phyloP scores from a whole-genome alignment of 2,329 filamentous ascomycete genomes.

The Paracorniculantispora psalliotae region DNA sequence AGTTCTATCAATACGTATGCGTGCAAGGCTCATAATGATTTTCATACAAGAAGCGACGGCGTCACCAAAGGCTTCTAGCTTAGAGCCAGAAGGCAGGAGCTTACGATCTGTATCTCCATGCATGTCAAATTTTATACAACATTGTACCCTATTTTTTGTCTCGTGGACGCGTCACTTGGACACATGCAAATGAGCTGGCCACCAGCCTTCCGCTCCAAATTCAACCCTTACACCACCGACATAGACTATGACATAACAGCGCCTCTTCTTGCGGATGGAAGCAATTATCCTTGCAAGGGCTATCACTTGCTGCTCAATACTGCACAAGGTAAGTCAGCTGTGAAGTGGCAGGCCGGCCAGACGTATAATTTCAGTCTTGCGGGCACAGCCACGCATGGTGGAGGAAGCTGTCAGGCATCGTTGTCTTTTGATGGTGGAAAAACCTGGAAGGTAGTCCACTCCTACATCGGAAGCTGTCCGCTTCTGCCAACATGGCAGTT shows the following conservation, averaged over 20 bases:
- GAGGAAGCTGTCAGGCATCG: constrained; percentile 72
- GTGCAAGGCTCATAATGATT: too few species aligned
- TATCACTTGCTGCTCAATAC: constrained; percentile 46
- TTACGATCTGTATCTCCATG: too few species aligned
- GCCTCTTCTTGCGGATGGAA: constrained; percentile 56
- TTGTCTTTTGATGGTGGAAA: constrained; percentile 67
- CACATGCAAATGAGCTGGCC: constrained; percentile 55
- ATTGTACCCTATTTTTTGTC: too few species aligned
- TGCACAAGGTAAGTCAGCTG: constrained; percentile 48
- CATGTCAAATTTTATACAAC: too few species aligned
- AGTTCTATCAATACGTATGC: too few species aligned
- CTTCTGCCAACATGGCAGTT: constrained; percentile 54
- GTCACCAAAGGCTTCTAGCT: too few species aligned
- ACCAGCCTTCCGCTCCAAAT: constrained; percentile 50
- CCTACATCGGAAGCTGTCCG: constrained; percentile 52
- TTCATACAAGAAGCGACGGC: too few species aligned
- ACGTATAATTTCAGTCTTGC: constrained; percentile 58
- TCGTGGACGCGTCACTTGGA: too few species aligned
- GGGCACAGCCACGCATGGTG: constrained; percentile 59
- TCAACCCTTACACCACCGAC: constrained; percentile 41
- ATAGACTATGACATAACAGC: constrained; percentile 69
- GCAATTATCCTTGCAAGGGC: constrained; percentile 75
- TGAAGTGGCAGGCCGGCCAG: constrained; percentile 57
- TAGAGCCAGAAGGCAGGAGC: too few species aligned
- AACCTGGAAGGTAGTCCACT: constrained; percentile 63